A percentile compares a stretch with the other conserved stretches of the same genome.
Evolutionary conservation across 192 early-diverging fungal genomes (phyloP).

Genomic region (Fimicolochytrium jonesii): DNA sequence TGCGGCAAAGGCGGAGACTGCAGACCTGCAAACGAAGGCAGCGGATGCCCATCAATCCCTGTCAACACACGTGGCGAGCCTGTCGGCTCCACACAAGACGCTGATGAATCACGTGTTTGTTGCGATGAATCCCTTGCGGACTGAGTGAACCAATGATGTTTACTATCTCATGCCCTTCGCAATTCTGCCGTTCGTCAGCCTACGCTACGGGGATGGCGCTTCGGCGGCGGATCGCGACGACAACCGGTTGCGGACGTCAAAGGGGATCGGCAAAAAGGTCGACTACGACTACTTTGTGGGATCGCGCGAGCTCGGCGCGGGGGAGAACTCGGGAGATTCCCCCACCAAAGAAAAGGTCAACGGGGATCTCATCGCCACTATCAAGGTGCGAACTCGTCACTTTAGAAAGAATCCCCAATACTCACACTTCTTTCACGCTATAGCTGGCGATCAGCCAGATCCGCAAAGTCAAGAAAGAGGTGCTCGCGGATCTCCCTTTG

Average conservation of each 20-base stretch:
- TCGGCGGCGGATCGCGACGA: slow-evolving; percentile 1
- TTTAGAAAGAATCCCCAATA: no score
- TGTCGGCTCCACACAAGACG: no score
- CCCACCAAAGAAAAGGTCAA: background rate
- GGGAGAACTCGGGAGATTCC: background rate
- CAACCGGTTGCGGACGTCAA: background rate
- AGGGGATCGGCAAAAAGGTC: background rate
- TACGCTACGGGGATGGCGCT: slow-evolving; percentile 6
- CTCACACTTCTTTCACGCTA: no score
- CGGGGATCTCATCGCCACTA: background rate
- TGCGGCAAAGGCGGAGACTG: no score
- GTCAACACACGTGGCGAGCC: no score
- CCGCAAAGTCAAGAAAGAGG: background rate
- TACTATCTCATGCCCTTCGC: slow-evolving; percentile 3
- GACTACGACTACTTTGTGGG: slow-evolving; percentile 2
- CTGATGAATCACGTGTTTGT: no score
- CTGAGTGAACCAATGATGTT: slow-evolving; percentile 10
- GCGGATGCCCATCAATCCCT: no score
- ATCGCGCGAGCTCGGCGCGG: background rate
- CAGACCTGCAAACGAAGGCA: no score
- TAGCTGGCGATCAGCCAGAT: background rate
- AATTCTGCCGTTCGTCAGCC: background rate
- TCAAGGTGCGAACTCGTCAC: no score
- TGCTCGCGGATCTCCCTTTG: background rate
- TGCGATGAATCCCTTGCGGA: no score